Evolutionary conservation across 139 green algal genomes (phyloP).

Genomic region (Closterium sp.): DNA sequence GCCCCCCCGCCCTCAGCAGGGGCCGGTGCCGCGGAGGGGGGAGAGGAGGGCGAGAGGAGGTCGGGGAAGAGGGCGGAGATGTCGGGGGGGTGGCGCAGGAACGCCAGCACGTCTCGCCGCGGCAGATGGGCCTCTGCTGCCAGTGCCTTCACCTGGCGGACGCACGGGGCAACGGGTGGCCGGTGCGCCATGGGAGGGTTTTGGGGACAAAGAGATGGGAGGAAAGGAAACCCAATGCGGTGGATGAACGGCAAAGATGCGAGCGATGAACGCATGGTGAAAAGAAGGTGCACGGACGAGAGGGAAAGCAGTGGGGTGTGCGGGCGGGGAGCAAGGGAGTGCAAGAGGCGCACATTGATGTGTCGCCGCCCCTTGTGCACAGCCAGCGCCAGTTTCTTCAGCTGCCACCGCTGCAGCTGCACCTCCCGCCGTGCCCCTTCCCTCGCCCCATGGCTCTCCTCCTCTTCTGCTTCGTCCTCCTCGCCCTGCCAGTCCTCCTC

Average conservation of each 20-base stretch:
- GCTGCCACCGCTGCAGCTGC: slow-evolving; percentile 30
- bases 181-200: background rate
- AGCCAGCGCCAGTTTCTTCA: slow-evolving; percentile 20
- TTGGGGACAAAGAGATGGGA: background rate
- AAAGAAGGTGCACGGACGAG: background rate
- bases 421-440: background rate
- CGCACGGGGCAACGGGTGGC: too few relatives aligned
- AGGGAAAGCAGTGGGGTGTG: background rate
- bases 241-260: background rate
- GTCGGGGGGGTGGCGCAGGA: background rate
- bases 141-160: background rate
- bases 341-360: slow-evolving; percentile 28
- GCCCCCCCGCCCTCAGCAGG: background rate
- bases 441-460: slow-evolving; percentile 3
- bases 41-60: background rate
- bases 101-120: background rate
- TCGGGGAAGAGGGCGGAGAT: background rate
- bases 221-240: too few relatives aligned
- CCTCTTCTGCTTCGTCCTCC: background rate
- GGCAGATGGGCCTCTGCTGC: background rate
- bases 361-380: slow-evolving; percentile 18
- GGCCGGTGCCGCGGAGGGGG: too few relatives aligned
- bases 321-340: background rate
- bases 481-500: background rate
- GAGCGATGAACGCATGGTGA: background rate